Percentiles rank a stretch among this genome's conserved stretches.
phyloP scores from a whole-genome alignment of 345 rosid genomes.

The Linum usitatissimum region DNA sequence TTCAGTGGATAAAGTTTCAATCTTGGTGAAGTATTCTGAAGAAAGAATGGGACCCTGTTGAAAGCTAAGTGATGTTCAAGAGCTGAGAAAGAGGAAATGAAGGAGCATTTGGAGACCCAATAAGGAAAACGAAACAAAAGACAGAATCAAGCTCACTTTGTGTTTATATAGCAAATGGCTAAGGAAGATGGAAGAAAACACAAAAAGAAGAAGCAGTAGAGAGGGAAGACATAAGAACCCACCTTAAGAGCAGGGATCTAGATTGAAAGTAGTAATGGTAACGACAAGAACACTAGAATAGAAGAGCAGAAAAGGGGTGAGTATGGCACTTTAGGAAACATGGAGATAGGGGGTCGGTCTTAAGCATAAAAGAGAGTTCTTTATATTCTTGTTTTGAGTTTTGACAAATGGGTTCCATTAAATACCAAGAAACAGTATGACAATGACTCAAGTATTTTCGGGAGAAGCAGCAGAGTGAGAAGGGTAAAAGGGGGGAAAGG shows the following conservation, averaged over 20 bases:
- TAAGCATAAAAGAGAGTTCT: neutral
- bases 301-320: neutral
- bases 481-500: slow-evolving; percentile 12
- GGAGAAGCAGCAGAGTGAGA: neutral
- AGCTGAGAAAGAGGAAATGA: neutral
- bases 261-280: no score
- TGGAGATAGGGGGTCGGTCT: neutral
- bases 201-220: neutral
- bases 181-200: neutral
- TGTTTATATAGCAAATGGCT: neutral
- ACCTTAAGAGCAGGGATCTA: no score
- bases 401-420: neutral
- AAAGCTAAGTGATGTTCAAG: neutral
- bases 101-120: no score
- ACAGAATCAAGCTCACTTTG: neutral
- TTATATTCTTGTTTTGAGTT: neutral
- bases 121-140: no score
- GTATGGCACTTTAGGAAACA: neutral
- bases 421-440: neutral
- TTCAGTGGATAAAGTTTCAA: neutral
- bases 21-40: neutral
- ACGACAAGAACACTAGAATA: no score
- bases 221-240: no score
- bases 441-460: neutral
- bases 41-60: neutral